Evolutionary conservation across 2,329 filamentous ascomycete species (phyloP).

Genomic region (Coniochaeta sp.): DNA sequence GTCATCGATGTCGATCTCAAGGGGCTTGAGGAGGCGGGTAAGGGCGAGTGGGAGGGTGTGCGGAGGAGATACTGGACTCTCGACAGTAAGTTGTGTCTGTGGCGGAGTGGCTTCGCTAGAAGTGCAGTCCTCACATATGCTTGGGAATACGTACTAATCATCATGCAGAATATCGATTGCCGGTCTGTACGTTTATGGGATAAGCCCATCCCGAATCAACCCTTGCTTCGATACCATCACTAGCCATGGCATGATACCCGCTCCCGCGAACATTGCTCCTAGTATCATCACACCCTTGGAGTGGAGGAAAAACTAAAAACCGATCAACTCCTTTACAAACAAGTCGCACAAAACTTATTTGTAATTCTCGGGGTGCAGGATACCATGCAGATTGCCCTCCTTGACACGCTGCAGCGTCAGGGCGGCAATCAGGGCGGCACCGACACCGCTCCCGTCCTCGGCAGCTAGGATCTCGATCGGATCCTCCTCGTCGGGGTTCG

Average conservation of each 20-base stretch:
- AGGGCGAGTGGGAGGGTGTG: constrained; percentile 82
- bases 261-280: not conserved
- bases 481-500: constrained; percentile 65
- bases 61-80: constrained; percentile 86
- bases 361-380: constrained; percentile 60
- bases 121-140: not conserved
- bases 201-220: constrained; percentile 24
- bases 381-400: constrained; percentile 56
- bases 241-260: not conserved
- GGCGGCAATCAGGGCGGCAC: constrained; percentile 85
- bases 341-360: constrained; percentile 5
- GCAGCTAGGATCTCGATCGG: constrained; percentile 82
- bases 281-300: not conserved
- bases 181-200: constrained; percentile 67
- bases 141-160: not conserved
- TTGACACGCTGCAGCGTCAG: constrained; percentile 59
- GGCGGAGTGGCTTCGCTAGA: no score
- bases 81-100: constrained; percentile 45
- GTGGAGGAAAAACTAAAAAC: not conserved
- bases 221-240: not conserved
- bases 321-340: not conserved
- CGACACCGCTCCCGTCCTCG: constrained; percentile 96
- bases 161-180: constrained; percentile 58
- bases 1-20: constrained; percentile 66
- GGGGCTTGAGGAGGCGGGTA: constrained; percentile 55